phyloP scores from a whole-genome alignment of 1,284 basidiomycete genomes.

The Trichosporon faecale region DNA sequence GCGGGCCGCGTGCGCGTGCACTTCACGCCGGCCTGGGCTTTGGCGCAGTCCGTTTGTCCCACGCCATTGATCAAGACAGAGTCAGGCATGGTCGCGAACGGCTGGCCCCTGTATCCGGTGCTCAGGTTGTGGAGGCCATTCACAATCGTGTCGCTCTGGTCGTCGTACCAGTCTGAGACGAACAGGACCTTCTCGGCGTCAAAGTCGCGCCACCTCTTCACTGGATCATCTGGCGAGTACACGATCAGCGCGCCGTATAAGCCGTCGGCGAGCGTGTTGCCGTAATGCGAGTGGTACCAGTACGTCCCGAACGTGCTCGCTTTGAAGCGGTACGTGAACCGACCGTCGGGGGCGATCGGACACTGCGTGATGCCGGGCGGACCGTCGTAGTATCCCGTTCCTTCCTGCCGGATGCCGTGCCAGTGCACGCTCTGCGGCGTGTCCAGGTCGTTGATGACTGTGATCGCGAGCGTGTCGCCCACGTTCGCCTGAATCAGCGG shows the following conservation, averaged over 20 bases:
- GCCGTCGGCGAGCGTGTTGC: slow-evolving; percentile 36
- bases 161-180: slow-evolving; percentile 36
- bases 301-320: slow-evolving; percentile 30
- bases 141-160: slow-evolving; percentile 30
- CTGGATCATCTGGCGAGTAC: slow-evolving; percentile 30
- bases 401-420: slow-evolving; percentile 40
- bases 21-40: slow-evolving; percentile 7
- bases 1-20: slow-evolving; percentile 10
- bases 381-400: slow-evolving; percentile 35
- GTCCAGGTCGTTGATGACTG: slow-evolving; percentile 34
- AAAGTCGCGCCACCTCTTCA: slow-evolving; percentile 24
- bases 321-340: slow-evolving; percentile 55
- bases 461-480: slow-evolving; percentile 36
- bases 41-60: slow-evolving; percentile 19
- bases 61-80: slow-evolving; percentile 35
- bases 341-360: slow-evolving; percentile 56
- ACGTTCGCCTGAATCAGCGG: slow-evolving; percentile 40
- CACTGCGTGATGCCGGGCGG: slow-evolving; percentile 52
- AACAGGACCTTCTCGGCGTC: slow-evolving; percentile 33
- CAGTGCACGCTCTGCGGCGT: slow-evolving; percentile 35
- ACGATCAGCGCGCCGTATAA: slow-evolving; percentile 34
- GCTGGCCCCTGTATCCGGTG: slow-evolving; percentile 12
- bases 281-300: slow-evolving; percentile 44
- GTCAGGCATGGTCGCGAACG: slow-evolving; percentile 27
- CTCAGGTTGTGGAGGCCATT: slow-evolving; percentile 18